These are phyloP conservation scores for Antitrichia curtipendula DNA, from an alignment of 225 moss, liverwort and hornwort genomes.

Conservation along the genomic window DNA sequence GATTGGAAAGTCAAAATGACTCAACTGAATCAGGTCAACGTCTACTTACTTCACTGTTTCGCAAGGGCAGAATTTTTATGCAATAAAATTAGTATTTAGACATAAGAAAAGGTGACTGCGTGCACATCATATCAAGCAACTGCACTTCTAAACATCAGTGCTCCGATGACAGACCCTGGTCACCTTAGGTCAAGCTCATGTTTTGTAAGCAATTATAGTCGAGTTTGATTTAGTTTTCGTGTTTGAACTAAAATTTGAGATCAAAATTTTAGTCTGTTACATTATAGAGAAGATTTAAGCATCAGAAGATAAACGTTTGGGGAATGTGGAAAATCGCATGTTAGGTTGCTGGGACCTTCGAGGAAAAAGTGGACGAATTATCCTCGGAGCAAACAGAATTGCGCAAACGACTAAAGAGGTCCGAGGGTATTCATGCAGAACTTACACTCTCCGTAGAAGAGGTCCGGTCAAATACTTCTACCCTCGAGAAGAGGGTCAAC, in stretches of 20 bases:
- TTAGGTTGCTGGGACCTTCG: conserved; percentile 21
- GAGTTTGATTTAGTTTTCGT: not conserved
- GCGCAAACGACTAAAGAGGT: conserved; percentile 48
- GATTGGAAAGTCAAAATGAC: conserved; percentile 33
- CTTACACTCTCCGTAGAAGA: conserved; percentile 52
- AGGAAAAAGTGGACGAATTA: conserved; percentile 42
- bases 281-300: not conserved
- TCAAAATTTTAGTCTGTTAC: not conserved
- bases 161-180: not conserved
- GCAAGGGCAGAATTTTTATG: not conserved
- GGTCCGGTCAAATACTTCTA: conserved; percentile 34
- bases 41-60: not conserved
- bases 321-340: not conserved
- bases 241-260: not conserved
- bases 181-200: not conserved
- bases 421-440: conserved; percentile 50
- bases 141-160: not conserved
- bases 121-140: not conserved
- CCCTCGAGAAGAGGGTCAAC: conserved; percentile 60
- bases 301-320: not conserved
- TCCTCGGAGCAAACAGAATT: conserved; percentile 42
- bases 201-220: not conserved
- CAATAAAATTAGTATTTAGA: not conserved
- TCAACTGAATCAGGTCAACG: conserved; percentile 38
- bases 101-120: not conserved